These are phyloP conservation scores for Ustilago tritici DNA, from an alignment of 1,284 basidiomycete species.

Conservation along the genomic window DNA sequence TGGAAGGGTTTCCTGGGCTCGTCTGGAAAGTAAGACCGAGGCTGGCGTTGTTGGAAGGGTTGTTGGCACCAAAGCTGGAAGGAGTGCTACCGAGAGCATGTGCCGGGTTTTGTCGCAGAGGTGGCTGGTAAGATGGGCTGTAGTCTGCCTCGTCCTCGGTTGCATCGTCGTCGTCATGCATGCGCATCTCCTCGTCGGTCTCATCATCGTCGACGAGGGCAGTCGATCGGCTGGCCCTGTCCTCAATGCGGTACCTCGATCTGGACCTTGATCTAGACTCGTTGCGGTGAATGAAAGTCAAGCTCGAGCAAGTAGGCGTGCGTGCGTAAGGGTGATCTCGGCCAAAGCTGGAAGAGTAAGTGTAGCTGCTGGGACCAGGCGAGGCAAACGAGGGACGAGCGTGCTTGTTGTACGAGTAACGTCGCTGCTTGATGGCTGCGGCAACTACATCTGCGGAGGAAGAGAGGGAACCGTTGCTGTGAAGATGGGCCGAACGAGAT, in stretches of 20 bases:
- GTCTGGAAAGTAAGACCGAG: conserved; percentile 55
- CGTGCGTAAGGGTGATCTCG: conserved; percentile 56
- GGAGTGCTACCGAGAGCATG: conserved; percentile 31
- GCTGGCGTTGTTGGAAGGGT: conserved; percentile 37
- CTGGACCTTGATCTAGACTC: conserved; percentile 41
- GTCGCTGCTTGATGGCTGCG: conserved; percentile 54
- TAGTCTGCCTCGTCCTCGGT: conserved; percentile 63
- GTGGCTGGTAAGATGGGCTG: conserved; percentile 40
- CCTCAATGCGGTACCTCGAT: conserved; percentile 29
- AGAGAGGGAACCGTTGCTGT: conserved; percentile 33
- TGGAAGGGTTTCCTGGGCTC: conserved; percentile 45
- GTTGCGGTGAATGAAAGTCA: conserved; percentile 30
- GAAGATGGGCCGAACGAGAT: conserved; percentile 33
- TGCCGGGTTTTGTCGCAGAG: conserved; percentile 25
- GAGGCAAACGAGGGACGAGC: conserved; percentile 36
- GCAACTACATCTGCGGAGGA: conserved; percentile 50
- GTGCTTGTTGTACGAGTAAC: conserved; percentile 50
- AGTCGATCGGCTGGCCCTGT: conserved; percentile 8
- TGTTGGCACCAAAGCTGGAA: conserved; percentile 40
- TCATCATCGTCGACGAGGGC: conserved; percentile 61
- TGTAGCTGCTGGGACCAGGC: conserved; percentile 49
- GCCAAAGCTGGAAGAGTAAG: conserved; percentile 48
- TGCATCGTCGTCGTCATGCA: conserved; percentile 55
- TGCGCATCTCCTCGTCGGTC: conserved; percentile 66
- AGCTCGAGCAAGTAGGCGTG: conserved; percentile 40